Evolutionary conservation across 73 alveolate species (phyloP).

Genomic region (Paraurostyla sp.): DNA sequence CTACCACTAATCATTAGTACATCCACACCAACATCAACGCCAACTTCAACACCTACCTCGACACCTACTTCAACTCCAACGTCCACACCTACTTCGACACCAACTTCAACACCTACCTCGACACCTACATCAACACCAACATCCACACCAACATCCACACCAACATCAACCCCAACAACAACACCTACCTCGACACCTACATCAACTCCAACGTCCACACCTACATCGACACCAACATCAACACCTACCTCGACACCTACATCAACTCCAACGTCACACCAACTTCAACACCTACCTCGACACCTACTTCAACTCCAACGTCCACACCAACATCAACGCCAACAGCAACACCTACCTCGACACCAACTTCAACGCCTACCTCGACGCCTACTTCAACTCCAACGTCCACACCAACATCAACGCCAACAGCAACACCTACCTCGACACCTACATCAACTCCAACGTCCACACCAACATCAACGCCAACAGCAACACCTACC

Average conservation of each 20-base stretch:
- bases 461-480: constrained; percentile 48
- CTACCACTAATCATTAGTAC: background rate
- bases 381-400: constrained; percentile 49
- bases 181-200: constrained; percentile 25
- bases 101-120: background rate
- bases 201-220: background rate
- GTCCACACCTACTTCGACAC: constrained; percentile 29
- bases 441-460: constrained; percentile 29
- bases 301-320: constrained; percentile 47
- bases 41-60: constrained; percentile 17
- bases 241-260: constrained; percentile 36
- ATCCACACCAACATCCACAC: constrained; percentile 24
- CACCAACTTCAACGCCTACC: constrained; percentile 9
- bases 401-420: constrained; percentile 48
- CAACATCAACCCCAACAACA: constrained; percentile 10
- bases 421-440: background rate
- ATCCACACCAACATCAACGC: constrained; percentile 30
- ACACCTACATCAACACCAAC: constrained; percentile 43
- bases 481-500: background rate
- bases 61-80: constrained; percentile 52
- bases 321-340: too few species aligned
- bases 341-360: background rate
- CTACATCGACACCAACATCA: background rate
- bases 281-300: background rate
- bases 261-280: constrained; percentile 34